Evolutionary conservation across 1,284 basidiomycete species (phyloP), one percentile per base, ranked within the genome.

Genomic region (Ustilago vetiveriae): DNA sequence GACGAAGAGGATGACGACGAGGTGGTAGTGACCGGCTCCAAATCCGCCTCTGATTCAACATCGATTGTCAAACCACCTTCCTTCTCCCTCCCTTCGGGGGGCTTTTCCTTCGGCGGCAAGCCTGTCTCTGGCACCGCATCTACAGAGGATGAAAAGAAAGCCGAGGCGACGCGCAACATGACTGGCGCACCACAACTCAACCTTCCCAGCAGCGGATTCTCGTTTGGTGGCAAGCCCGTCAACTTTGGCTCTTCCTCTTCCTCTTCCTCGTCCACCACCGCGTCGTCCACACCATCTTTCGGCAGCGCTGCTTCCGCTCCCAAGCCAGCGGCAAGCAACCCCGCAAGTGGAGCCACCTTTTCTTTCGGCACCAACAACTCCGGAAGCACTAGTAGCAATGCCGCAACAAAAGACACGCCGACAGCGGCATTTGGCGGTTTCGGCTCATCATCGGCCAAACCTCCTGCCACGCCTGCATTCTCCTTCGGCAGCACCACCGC

Each of bases 71-170:
- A 63, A 24, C 46, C 66, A 16, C 59, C 66, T 2, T 53, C 51
- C 4, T 71, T 71, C 46, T 47, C 52, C 10, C 53, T 71, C 2
- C 67, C 67, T 3, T 36, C 49, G 13, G 57, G 57, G 23, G 67
- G 67, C 35, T 71, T 71, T 30, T 62, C 67, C 1, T 71, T 71
- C 27, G 54, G 57, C n/a, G 67, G 67, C 27, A 71, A 65, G 37
- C 49, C 57, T 10, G 24, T 71, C 19, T 36, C 11, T 26, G 36
- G 26, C 9, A 21, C 29, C 26, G 36, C 46, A 2, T 35, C 50
- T 2, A 38, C 45, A 0, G 55, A 63, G 30, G 66, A 69, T 55
- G 41, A 58, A 14, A 24, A 29, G 17, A 69, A 69, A 27, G 44
- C 66, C 11, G 55, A 69, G 19, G 66, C 66, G 3, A 63, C 59